Evolutionary conservation across 139 green algal genomes (phyloP).

Genomic region (Picochlorum sp.): DNA sequence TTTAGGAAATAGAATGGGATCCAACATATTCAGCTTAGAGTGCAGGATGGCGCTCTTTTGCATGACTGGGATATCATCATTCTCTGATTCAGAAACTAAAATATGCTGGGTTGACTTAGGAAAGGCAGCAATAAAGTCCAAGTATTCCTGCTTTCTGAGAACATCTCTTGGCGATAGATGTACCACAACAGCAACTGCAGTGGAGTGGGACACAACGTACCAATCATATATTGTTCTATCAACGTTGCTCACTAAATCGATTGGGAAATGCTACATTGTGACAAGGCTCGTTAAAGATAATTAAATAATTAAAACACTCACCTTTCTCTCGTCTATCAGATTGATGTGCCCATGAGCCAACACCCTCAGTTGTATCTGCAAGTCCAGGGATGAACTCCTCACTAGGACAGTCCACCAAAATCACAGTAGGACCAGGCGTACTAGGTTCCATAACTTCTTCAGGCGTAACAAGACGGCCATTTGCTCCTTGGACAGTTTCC

Average conservation of each 20-base stretch:
- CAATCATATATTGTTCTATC: no score
- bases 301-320: not conserved
- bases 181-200: conserved; percentile 36
- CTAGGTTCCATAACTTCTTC: conserved; percentile 63
- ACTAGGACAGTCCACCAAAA: conserved; percentile 79
- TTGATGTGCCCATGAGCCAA: not conserved
- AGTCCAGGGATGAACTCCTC: conserved; percentile 27
- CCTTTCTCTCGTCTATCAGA: conserved; percentile 4
- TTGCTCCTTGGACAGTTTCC: conserved; percentile 34
- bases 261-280: no score
- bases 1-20: conserved; percentile 55
- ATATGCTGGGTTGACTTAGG: conserved; percentile 28
- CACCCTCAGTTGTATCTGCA: not conserved
- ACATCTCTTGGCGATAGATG: conserved; percentile 49
- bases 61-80: conserved; percentile 6
- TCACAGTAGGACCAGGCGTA: conserved; percentile 52
- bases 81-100: conserved; percentile 16
- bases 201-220: no score
- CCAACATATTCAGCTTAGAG: conserved; percentile 57
- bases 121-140: conserved; percentile 22
- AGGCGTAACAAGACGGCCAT: conserved; percentile 37
- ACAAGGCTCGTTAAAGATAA: no score
- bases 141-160: conserved; percentile 19
- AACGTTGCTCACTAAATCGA: no score
- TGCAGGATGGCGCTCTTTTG: conserved; percentile 26